Base-by-base conservation (phyloP, 441 rosid species). In the Pelargonium myrrhifolium region DNA sequence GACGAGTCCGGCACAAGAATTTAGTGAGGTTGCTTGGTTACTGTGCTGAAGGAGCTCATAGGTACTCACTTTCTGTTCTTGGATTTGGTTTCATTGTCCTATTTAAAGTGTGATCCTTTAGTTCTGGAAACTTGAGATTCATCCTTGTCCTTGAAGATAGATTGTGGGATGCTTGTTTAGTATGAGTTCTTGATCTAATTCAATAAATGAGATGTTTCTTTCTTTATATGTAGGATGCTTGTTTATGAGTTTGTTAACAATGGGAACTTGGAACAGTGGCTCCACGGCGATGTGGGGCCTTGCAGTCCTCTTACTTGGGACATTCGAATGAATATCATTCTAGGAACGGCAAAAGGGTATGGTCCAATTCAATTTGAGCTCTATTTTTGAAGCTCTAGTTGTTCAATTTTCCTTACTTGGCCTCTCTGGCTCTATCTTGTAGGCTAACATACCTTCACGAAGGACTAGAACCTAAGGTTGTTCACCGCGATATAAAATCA, bases 191-290 rank as follows among this genome's bases (percentile, higher is more conserved):
- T 18, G 60, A 20, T 31, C 26, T 55, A 24, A 20, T 20, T 18
- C 26, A 8, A 18, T 55, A 20, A 20, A 55, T 15, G 20, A 51
- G 58, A n/a, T 15, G 20, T 14, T 51, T 55, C 60, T 55, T 18
- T 20, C 2, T 55, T 18, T 9, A 20, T 18, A 20, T 20, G 10
- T 72, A 93, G 98, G 90, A 83, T 93, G 51, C 72, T 93, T 88
- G 96, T 93, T 49, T 93, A 93, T 68, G 97, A 93, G 86, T 89
- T 87, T 71, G 93, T 89, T 69, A 91, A 89, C 84, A 93, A 88
- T 67, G 97, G 97, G 62, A 93, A 93, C 80, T 83, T 93, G 45
- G 99, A 93, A 79, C 96, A 91, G 71, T 93, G 99, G 99, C 97
- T 91, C 67, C 99, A 89, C 64, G 97, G 99, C 47, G 99, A 89